Percentiles rank a stretch among this genome's conserved stretches.
These are phyloP conservation scores for Sugiyamaella grinbergsii DNA, from an alignment of 1,139 yeast species.

Conservation along the genomic window DNA sequence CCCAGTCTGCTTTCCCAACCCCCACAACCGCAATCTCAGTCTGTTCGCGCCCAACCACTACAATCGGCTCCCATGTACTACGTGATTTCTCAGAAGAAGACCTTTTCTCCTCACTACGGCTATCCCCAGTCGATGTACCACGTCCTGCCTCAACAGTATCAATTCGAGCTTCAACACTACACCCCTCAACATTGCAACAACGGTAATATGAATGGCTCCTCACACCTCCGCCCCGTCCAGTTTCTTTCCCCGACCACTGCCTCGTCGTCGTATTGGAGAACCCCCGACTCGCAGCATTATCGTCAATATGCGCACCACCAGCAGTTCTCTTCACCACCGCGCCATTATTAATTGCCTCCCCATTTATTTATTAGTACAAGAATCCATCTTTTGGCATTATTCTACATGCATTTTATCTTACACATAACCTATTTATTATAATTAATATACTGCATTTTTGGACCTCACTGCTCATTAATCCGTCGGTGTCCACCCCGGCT, in stretches of 20 bases:
- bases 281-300: conserved; percentile 11
- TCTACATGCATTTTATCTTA: not conserved
- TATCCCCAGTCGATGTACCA: conserved; percentile 21
- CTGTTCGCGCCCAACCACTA: conserved; percentile 3
- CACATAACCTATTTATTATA: conserved; percentile 8
- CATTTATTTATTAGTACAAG: conserved; percentile 13
- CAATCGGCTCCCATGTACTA: conserved; percentile 24
- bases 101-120: conserved; percentile 28
- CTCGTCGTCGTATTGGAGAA: conserved; percentile 18
- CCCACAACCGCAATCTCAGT: not conserved
- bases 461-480: too few relatives aligned
- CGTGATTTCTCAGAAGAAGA: conserved; percentile 25
- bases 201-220: not conserved
- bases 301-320: conserved; percentile 14
- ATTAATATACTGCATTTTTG: conserved; percentile 1
- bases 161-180: conserved; percentile 30
- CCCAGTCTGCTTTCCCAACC: too few relatives aligned
- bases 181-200: conserved; percentile 17
- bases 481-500: too few relatives aligned
- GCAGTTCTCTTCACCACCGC: conserved; percentile 22
- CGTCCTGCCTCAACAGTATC: conserved; percentile 24
- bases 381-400: conserved; percentile 1
- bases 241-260: conserved; percentile 23
- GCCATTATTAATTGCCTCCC: conserved; percentile 10
- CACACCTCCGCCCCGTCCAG: conserved; percentile 15